These are phyloP conservation scores for Ceriops decandra DNA, from an alignment of 345 rosid genomes.

Conservation along the genomic window DNA sequence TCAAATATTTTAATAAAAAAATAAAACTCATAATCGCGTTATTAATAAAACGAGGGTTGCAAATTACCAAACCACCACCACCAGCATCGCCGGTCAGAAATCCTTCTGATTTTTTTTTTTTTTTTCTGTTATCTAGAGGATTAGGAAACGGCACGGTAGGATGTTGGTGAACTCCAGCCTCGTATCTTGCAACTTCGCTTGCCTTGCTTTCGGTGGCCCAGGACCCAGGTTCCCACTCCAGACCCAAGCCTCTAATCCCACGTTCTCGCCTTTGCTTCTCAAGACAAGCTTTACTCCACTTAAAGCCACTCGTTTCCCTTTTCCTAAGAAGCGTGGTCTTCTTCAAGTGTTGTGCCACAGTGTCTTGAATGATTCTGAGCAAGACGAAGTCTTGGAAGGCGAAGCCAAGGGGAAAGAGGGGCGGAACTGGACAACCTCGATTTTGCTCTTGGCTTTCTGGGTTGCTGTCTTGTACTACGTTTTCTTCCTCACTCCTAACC, in stretches of 20 bases:
- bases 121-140: no score
- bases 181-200: constrained; percentile 55
- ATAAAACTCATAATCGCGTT: no score
- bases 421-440: constrained; percentile 73
- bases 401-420: constrained; percentile 28
- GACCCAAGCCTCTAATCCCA: constrained; percentile 9
- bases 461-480: constrained; percentile 74
- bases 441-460: constrained; percentile 70
- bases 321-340: constrained; percentile 24
- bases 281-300: constrained; percentile 15
- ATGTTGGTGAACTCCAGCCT: constrained; percentile 42
- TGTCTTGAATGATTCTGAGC: constrained; percentile 37
- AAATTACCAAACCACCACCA: no score
- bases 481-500: constrained; percentile 70
- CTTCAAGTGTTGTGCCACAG: constrained; percentile 37
- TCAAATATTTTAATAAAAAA: no score
- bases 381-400: constrained; percentile 20
- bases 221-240: constrained; percentile 24
- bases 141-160: not conserved
- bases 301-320: constrained; percentile 17
- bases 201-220: constrained; percentile 27
- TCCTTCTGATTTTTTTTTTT: no score
- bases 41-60: no score
- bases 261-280: not conserved
- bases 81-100: no score